phyloP scores from a whole-genome alignment of 495 filamentous ascomycete species.

The Tuber indicum region DNA sequence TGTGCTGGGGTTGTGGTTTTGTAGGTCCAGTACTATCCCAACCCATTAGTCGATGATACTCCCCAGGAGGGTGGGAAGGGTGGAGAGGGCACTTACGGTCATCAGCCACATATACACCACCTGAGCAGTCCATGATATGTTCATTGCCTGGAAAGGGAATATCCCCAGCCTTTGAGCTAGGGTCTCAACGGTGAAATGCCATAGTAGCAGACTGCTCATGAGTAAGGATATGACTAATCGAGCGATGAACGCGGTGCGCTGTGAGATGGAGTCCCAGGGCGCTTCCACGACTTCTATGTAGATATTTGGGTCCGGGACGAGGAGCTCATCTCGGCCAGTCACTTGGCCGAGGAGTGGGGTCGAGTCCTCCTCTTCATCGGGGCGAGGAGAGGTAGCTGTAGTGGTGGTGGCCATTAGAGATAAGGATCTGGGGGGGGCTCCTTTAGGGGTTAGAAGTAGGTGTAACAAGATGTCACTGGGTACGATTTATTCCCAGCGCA shows the following conservation, averaged over 20 bases:
- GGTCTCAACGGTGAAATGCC: slow-evolving; percentile 15
- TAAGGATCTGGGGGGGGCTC: slow-evolving; percentile 11
- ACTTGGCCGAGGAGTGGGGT: slow-evolving; percentile 8
- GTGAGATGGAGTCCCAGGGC: slow-evolving; percentile 20
- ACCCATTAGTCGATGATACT: background rate
- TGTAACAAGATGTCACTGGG: background rate
- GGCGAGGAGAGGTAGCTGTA: background rate
- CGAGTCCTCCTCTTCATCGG: slow-evolving; percentile 2
- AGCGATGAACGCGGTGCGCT: slow-evolving; percentile 5
- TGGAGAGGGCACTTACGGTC: slow-evolving; percentile 10
- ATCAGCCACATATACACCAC: slow-evolving; percentile 26
- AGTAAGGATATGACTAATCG: slow-evolving; percentile 7
- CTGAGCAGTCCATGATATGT: slow-evolving; percentile 21
- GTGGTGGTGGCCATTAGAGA: slow-evolving; percentile 1
- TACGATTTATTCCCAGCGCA: background rate
- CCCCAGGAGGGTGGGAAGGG: background rate
- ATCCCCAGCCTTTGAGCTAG: slow-evolving; percentile 9
- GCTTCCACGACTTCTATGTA: slow-evolving; percentile 27
- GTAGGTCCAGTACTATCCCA: background rate
- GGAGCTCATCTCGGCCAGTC: slow-evolving; percentile 8
- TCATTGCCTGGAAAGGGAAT: slow-evolving; percentile 26
- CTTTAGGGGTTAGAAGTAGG: background rate
- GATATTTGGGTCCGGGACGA: slow-evolving; percentile 19
- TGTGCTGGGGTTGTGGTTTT: slow-evolving; percentile 5
- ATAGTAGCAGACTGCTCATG: slow-evolving; percentile 17